A percentile compares a stretch with the other conserved stretches of the same genome.
These are phyloP conservation scores for Komagataella pastoris DNA, from an alignment of 805 yeast species.

Conservation along the genomic window DNA sequence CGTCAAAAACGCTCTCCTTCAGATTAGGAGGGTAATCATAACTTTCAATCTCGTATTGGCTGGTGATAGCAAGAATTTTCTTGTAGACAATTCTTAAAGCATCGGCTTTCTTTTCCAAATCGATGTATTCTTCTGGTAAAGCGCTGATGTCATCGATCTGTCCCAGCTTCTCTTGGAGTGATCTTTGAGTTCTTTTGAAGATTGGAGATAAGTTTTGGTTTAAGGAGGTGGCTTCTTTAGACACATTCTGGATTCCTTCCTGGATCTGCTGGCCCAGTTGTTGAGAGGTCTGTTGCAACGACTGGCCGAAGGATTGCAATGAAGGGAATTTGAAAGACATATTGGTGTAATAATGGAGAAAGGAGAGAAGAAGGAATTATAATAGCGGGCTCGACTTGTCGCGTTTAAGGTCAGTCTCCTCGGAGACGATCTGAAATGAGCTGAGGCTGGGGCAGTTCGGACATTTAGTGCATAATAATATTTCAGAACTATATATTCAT, in stretches of 20 bases:
- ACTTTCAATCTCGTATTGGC: conserved; percentile 59
- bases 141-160: conserved; percentile 56
- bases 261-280: conserved; percentile 17
- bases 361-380: not conserved
- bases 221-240: conserved; percentile 19
- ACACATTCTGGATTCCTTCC: conserved; percentile 15
- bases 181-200: conserved; percentile 44
- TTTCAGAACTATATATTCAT: too few relatives aligned
- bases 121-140: conserved; percentile 60
- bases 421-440: not conserved
- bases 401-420: not conserved
- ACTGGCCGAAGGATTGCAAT: conserved; percentile 14
- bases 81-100: conserved; percentile 46
- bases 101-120: conserved; percentile 56
- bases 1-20: conserved; percentile 49
- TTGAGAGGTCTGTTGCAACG: conserved; percentile 21
- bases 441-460: too few relatives aligned
- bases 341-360: not conserved
- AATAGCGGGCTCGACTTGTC: not conserved
- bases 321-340: conserved; percentile 19
- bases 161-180: conserved; percentile 50
- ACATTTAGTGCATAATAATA: too few relatives aligned
- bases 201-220: conserved; percentile 33
- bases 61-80: conserved; percentile 33
- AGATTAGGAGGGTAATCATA: conserved; percentile 79